Conservation (phyloP, 164 flowering plant genomes). For the Vitis rotundifolia region DNA sequence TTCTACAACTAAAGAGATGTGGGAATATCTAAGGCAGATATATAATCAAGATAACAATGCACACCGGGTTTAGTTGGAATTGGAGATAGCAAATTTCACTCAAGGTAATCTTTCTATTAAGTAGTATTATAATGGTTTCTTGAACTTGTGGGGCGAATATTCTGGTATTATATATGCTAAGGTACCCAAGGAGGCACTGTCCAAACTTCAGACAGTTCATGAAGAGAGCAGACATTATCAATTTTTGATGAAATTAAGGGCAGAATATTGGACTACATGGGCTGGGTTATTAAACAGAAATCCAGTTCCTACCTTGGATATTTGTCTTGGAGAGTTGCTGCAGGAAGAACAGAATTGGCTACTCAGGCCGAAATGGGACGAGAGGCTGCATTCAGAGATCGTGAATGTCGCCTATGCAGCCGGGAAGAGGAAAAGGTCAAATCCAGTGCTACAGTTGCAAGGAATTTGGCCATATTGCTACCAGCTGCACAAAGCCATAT, state of each 20-base stretch:
- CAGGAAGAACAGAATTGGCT: not conserved
- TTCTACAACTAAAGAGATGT: not conserved
- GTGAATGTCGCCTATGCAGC: too few relatives aligned
- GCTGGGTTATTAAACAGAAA: not conserved
- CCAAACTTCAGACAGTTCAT: not conserved
- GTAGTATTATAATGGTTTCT: conserved; percentile 6
- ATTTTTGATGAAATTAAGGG: conserved; percentile 3
- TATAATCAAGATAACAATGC: conserved; percentile 10
- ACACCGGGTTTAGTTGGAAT: conserved; percentile 3
- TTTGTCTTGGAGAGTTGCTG: not conserved
- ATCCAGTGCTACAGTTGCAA: too few relatives aligned
- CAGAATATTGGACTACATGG: not conserved
- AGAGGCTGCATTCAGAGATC: too few relatives aligned
- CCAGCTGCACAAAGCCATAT: too few relatives aligned
- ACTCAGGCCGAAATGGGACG: not conserved
- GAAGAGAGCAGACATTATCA: not conserved
- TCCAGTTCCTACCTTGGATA: not conserved
- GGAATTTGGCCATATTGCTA: too few relatives aligned
- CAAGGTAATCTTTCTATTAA: conserved; percentile 6
- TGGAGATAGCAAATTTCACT: conserved; percentile 7
- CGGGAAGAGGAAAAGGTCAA: too few relatives aligned
- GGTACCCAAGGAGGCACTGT: not conserved
- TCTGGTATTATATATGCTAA: not conserved
- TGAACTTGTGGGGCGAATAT: conserved; percentile 3
- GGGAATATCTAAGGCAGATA: conserved; percentile 1